Base-by-base conservation (phyloP, 805 yeast genomes). In the Debaryomyces tyrocola region DNA sequence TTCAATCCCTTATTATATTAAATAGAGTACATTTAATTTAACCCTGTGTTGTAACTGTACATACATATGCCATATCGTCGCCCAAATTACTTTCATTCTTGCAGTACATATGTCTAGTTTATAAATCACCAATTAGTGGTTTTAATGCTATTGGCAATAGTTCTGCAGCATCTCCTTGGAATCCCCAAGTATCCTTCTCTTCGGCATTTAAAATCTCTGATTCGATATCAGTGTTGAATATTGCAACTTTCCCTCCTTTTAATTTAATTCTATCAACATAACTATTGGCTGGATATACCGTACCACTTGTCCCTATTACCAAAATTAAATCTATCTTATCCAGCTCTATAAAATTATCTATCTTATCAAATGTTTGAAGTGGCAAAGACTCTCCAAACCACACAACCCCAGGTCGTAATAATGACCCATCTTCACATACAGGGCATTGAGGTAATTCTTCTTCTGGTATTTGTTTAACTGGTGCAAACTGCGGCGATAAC, bases 331-430 rank as follows among this genome's bases (percentile, higher is more conserved):
- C 96, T 18, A 87, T 84, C 20, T 70, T 70, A 1, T 59, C 69
- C 9, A 69, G 57, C 52, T 80, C 76, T 5, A 89, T 74, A 55
- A 87, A 90, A 37, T 78, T 80, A 65, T 90, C 96, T 4, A 88
- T 89, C 37, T 67, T 67, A 49, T 82, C 84, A 47, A 90, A 77
- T 10, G 75, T 77, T 40, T 67, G 67, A 45, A 87, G 63, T 0
- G 96, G 89, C 38, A 90, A 67, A 12, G 90, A 77, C 64, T 90
- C 97, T n/a, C 97, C 97, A 66, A 86, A 89, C 97, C 96, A 90
- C 5, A 90, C 91, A 3, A 90, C 95, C 0, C 94, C 96, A 0
- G 97, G 97, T 18, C 97, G 72, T 47, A 90, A 66, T 10, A 86
- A 60, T 31, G 63, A 53, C 0, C 84, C 85, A 4, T 73, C 75